Evolutionary conservation across 768 basidiomycete genomes (phyloP).

Genomic region (Tylopilus sp.): DNA sequence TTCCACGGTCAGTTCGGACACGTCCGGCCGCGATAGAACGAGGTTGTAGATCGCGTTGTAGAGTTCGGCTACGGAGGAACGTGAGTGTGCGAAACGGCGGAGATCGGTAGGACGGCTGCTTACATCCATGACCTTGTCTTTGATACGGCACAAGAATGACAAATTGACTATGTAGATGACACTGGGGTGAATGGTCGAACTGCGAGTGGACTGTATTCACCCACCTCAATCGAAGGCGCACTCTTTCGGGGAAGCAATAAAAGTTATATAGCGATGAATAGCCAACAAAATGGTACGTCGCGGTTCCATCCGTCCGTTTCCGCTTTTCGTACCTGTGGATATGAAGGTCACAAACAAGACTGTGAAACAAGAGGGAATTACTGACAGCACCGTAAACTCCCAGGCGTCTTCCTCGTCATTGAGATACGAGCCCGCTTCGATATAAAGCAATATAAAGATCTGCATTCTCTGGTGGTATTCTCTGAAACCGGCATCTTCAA

Average conservation of each 20-base stretch:
- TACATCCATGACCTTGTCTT: constrained; percentile 86
- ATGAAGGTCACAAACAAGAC: constrained; percentile 2
- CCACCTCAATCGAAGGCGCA: constrained; percentile 83
- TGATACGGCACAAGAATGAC: constrained; percentile 91
- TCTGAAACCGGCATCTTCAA: constrained; percentile 81
- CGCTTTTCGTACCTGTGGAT: constrained; percentile 76
- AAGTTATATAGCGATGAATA: constrained; percentile 95
- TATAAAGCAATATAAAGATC: constrained; percentile 88
- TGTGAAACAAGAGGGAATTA: constrained; percentile 9
- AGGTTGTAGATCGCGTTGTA: constrained; percentile 85
- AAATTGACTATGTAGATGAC: constrained; percentile 69
- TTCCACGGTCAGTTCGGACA: constrained; percentile 95
- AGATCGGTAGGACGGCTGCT: constrained; percentile 24
- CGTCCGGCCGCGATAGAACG: constrained; percentile 56
- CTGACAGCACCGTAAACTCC: constrained; percentile 89
- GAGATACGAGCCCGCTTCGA: constrained; percentile 95
- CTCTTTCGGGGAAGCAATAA: constrained; percentile 91
- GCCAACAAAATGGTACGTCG: constrained; percentile 88
- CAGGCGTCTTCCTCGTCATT: constrained; percentile 90
- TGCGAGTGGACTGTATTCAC: constrained; percentile 11
- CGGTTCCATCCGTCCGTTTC: constrained; percentile 51
- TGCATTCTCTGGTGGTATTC: constrained; percentile 94
- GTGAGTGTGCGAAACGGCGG: background rate
- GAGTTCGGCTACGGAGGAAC: constrained; percentile 59
- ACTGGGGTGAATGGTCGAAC: background rate